Evolutionary conservation across 176 grass and related monocot genomes (phyloP).

Genomic region (Phragmites australis): DNA sequence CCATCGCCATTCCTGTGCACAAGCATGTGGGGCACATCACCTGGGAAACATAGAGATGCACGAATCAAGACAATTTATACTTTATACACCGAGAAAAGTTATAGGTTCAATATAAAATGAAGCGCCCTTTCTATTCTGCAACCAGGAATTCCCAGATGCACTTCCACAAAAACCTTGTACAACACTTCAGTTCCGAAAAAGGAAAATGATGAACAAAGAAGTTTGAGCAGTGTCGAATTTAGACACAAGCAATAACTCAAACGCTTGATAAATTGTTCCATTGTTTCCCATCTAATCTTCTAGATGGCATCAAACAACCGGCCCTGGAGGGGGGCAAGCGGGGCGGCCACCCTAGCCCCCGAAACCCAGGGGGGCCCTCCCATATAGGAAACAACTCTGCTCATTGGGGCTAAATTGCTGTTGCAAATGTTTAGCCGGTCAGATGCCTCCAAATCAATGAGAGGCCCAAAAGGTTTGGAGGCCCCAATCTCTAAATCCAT

Average conservation of each 20-base stretch:
- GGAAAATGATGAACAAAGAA: not conserved
- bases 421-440: too few species aligned
- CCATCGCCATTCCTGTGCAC: constrained; percentile 94
- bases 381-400: too few species aligned
- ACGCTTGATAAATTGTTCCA: not conserved
- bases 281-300: constrained; percentile 12
- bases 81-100: too few species aligned
- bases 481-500: too few species aligned
- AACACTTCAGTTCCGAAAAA: not conserved
- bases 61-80: not conserved
- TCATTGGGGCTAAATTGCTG: too few species aligned
- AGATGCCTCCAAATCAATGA: too few species aligned
- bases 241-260: not conserved
- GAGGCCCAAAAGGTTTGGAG: too few species aligned
- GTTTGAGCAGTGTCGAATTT: not conserved
- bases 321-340: too few species aligned
- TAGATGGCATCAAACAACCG: constrained; percentile 17
- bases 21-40: constrained; percentile 98
- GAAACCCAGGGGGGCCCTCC: too few species aligned
- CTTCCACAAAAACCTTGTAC: not conserved
- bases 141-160: not conserved
- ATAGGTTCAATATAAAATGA: too few species aligned
- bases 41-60: constrained; percentile 34
- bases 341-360: too few species aligned
- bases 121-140: not conserved